A percentile compares a stretch with the other conserved stretches of the same genome.
Evolutionary conservation across 148 eudicot species (phyloP).

Genomic region (Rhododendron ferrugineum): DNA sequence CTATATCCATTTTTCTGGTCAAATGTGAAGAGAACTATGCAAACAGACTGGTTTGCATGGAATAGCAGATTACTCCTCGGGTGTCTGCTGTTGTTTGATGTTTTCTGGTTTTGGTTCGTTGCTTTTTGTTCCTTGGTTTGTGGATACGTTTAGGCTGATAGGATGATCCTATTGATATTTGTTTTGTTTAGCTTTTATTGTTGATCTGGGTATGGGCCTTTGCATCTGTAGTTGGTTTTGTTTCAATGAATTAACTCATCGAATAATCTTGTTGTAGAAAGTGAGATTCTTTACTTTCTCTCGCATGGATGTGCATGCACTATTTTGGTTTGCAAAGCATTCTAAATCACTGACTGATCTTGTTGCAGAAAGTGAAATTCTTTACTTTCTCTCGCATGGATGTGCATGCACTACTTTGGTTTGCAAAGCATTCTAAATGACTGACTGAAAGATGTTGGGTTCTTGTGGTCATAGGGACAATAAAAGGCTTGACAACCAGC

Average conservation of each 20-base stretch:
- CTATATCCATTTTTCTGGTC: background rate
- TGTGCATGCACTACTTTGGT: background rate
- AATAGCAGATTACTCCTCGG: background rate
- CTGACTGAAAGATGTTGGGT: background rate
- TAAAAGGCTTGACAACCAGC: slow-evolving; percentile 73
- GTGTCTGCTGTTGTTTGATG: background rate
- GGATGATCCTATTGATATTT: background rate
- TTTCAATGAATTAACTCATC: background rate
- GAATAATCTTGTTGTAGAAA: background rate
- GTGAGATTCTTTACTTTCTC: background rate
- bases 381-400: background rate
- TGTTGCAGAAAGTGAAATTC: background rate
- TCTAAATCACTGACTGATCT: background rate
- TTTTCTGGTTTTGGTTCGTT: background rate
- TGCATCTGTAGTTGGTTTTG: background rate
- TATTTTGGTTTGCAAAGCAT: background rate
- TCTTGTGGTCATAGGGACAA: slow-evolving; percentile 52
- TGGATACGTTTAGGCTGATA: background rate
- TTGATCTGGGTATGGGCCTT: background rate
- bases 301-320: background rate
- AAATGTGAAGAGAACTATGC: background rate
- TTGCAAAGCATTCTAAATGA: background rate
- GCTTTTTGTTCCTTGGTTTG: background rate
- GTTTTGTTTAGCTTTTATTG: background rate
- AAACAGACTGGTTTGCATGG: background rate